Evolutionary conservation across 2,329 filamentous ascomycete species (phyloP).

Genomic region (Fragosphaeria purpurea): DNA sequence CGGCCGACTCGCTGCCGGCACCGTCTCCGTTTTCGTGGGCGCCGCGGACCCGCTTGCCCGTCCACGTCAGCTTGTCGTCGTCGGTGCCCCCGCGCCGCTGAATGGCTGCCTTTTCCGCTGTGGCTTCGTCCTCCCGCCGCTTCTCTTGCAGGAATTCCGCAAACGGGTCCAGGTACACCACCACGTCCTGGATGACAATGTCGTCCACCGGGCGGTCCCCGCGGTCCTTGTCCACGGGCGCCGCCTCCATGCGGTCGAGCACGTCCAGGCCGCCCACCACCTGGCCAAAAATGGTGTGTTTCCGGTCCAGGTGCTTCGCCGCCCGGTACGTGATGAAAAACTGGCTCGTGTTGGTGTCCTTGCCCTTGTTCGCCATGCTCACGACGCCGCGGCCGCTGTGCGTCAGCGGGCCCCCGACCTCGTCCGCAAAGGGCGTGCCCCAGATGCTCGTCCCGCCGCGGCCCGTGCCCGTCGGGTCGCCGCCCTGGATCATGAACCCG

Average conservation of each 20-base stretch:
- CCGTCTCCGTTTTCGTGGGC: conserved; percentile 54
- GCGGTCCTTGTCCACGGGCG: conserved; percentile 67
- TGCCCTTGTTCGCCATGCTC: conserved; percentile 98
- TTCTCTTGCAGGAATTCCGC: conserved; percentile 80
- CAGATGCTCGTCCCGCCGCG: conserved; percentile 84
- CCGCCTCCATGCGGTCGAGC: conserved; percentile 65
- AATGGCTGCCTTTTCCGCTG: conserved; percentile 51
- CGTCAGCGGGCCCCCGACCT: conserved; percentile 80
- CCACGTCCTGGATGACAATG: conserved; percentile 70
- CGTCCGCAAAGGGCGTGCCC: conserved; percentile 90
- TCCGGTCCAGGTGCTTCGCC: conserved; percentile 77
- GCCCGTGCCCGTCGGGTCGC: conserved; percentile 86
- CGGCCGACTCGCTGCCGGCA: conserved; percentile 28
- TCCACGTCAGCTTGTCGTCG: conserved; percentile 90
- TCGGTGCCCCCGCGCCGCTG: conserved; percentile 61
- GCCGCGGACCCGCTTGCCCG: conserved; percentile 74
- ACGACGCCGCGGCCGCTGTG: conserved; percentile 72
- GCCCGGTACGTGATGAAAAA: conserved; percentile 89
- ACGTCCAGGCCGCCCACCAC: conserved; percentile 68
- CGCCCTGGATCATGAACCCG: conserved; percentile 96
- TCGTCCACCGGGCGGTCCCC: conserved; percentile 66
- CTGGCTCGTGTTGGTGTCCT: conserved; percentile 92
- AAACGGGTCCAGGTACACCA: conserved; percentile 88
- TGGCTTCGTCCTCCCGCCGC: conserved; percentile 49
- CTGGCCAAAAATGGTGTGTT: conserved; percentile 92